Evolutionary conservation across 164 flowering plant genomes (phyloP).

Genomic region (Nelumbo lutea): DNA sequence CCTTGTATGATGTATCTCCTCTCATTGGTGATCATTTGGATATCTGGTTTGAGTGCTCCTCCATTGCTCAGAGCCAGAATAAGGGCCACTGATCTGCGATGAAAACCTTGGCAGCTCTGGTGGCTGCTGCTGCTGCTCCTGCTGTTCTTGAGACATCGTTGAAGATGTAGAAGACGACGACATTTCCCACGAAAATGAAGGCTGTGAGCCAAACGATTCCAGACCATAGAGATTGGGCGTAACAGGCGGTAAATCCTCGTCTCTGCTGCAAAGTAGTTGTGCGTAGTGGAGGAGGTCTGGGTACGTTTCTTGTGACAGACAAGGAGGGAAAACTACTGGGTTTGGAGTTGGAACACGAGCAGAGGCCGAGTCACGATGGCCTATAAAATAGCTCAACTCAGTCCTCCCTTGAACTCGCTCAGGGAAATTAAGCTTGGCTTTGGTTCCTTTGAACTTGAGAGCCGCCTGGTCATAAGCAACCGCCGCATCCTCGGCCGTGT

Average conservation of each 20-base stretch:
- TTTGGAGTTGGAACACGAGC: not conserved
- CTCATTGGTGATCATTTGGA: conserved; percentile 5
- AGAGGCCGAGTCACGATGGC: conserved; percentile 8
- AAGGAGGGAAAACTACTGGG: conserved; percentile 1
- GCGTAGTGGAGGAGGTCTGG: conserved; percentile 31
- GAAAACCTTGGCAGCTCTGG: conserved; percentile 2
- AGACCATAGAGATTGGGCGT: conserved; percentile 14
- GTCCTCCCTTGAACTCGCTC: conserved; percentile 40
- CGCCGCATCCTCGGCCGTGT: conserved; percentile 68
- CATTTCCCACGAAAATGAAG: conserved; percentile 10
- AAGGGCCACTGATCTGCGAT: conserved; percentile 22
- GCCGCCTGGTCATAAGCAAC: conserved; percentile 66
- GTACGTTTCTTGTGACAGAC: conserved; percentile 10
- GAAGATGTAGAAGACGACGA: conserved; percentile 26
- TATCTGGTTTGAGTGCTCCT: conserved; percentile 10
- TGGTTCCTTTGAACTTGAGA: conserved; percentile 60
- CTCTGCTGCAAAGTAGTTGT: conserved; percentile 23
- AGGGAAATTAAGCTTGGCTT: conserved; percentile 69
- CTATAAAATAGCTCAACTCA: conserved; percentile 26
- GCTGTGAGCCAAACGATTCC: not conserved
- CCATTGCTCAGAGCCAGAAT: conserved; percentile 17
- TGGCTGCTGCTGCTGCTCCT: conserved; percentile 3
- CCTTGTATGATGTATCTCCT: too few species aligned
- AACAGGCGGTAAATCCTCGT: conserved; percentile 15
- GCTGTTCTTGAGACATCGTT: conserved; percentile 1